Evolutionary conservation across 306 rosid species (phyloP).

Genomic region (Astragalus glycyphyllos): DNA sequence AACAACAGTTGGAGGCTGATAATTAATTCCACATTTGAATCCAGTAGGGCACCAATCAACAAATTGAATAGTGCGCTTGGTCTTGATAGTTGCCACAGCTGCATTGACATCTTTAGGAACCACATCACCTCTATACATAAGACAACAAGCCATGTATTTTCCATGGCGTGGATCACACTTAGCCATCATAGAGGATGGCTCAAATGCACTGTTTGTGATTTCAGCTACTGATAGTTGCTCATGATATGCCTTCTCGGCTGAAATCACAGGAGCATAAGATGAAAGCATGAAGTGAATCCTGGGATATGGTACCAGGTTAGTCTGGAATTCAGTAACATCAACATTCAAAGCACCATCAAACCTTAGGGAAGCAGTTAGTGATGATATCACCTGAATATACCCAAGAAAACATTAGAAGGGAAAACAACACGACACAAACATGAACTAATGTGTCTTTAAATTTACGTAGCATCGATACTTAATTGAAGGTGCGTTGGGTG

Average conservation of each 20-base stretch:
- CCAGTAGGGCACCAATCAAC: constrained; percentile 96
- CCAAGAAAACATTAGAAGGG: too few species aligned
- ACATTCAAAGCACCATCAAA: constrained; percentile 89
- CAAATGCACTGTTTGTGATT: constrained; percentile 82
- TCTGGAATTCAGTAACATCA: constrained; percentile 87
- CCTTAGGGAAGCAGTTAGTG: constrained; percentile 79
- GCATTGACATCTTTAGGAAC: constrained; percentile 91
- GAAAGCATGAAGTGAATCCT: constrained; percentile 94
- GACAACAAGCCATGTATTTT: constrained; percentile 88
- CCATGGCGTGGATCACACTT: constrained; percentile 68
- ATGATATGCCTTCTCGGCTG: constrained; percentile 73
- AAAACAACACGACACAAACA: neutral
- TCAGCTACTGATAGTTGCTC: constrained; percentile 87
- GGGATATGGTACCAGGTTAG: constrained; percentile 85
- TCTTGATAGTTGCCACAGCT: constrained; percentile 83
- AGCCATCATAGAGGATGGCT: constrained; percentile 92
- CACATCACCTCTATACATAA: constrained; percentile 89
- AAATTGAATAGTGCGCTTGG: constrained; percentile 80
- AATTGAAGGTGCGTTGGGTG: too few species aligned
- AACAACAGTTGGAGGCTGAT: constrained; percentile 89
- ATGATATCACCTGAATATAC: constrained; percentile 68
- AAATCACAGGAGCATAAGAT: constrained; percentile 77
- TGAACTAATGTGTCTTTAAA: neutral
- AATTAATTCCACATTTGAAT: constrained; percentile 86
- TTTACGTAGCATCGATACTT: too few species aligned